Base-by-base conservation (phyloP, 2,329 filamentous ascomycete species). In the Chaetomiaceae sp. region DNA sequence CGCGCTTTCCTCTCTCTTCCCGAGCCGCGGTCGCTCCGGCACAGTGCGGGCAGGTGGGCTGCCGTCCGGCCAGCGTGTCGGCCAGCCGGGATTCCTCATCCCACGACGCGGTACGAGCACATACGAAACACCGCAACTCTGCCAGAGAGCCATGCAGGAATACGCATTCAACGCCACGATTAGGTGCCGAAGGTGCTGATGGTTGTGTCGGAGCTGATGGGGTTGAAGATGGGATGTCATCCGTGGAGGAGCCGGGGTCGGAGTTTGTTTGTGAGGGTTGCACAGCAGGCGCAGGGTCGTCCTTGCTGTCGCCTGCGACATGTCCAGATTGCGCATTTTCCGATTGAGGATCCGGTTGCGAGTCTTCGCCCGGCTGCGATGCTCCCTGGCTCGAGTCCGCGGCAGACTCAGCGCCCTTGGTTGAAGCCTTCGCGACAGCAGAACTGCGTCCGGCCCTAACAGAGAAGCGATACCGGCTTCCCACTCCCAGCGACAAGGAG, bases 111-210 rank as follows among this genome's bases (percentile, higher is more conserved):
- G 79, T 71, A 35, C 75, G 75, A 0, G 74, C 75, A 53, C 82
- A 85, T 0, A 79, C 71, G 50, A 82, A 82, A 62, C 85, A 89
- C 30, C 85, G 73, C 3, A 89, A 71, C 27, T 73, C 70, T 47
- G 81, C 75, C 4, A 89, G 68, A n/a, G 84, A 85, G 6, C 85
- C 85, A 62, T 88, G 85, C 1, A 89, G 72, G 49, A 82, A 85
- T n/a, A 89, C 85, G 48, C 82, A 83, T 59, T 82, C 79, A 1
- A 82, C 79, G 0, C 79, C 79, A 33, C 66, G 70, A 38, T 68
- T 66, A 0, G 65, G 64, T 6, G 60, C 55, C 9, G 59, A 33
- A 6, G 55, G 58, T 3, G 54, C 56, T 5, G 55, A 20, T 9
- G 30, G 23, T 31, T 54, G 38, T 13, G 54, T 9, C 7, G 54